Evolutionary conservation across 2,329 filamentous ascomycete genomes (phyloP), one percentile per base, ranked within the genome.

Genomic region (Verticillium dahliae): DNA sequence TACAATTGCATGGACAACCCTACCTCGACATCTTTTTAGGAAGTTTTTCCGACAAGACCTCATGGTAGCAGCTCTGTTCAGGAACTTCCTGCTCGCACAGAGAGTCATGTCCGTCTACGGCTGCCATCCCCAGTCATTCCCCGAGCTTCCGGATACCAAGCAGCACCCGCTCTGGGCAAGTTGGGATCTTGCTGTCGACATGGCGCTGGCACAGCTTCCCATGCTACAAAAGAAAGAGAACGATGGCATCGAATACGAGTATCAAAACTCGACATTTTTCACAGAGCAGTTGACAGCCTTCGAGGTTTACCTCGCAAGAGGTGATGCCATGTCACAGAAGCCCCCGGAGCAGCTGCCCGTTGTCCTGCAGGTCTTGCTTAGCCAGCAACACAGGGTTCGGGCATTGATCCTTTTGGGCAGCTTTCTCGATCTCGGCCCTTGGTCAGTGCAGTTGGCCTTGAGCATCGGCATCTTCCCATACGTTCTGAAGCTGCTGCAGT

Each of bases 381-480:
- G 94, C 72, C 95, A 99, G 74, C 93, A 97, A 63, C 95, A 99
- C 73, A 83, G 95, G 67, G 85, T 99, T 33, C 85, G 95, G 58
- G 95, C 95, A 15, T 81, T 99, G 65, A 96, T 99, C 59, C 79
- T 99, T 6, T 82, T 99, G 0, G 95, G 93, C 62, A 91, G 92
- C 67, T 99, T 99, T 74, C 80, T 99, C 22, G 95, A 99, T 70
- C 84, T 98, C 45, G 95, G 95, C 0, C 95, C 95, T 0, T 99
- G 95, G 95, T 96, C 95, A 35, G 95, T 99, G n/a, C 95, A 98
- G 73, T 85, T 99, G 50, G 95, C 95, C 15, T 82, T 99, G 15
- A 97, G 93, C 74, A 99, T 99, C 64, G 95, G 95, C 31, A 99
- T 99, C 65, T 99, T 99, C 74, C 95, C 95, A 0, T 99, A 99